These are phyloP conservation scores for Aureobasidium sp. DNA, from an alignment of 2,329 filamentous ascomycete genomes.

Conservation along the genomic window DNA sequence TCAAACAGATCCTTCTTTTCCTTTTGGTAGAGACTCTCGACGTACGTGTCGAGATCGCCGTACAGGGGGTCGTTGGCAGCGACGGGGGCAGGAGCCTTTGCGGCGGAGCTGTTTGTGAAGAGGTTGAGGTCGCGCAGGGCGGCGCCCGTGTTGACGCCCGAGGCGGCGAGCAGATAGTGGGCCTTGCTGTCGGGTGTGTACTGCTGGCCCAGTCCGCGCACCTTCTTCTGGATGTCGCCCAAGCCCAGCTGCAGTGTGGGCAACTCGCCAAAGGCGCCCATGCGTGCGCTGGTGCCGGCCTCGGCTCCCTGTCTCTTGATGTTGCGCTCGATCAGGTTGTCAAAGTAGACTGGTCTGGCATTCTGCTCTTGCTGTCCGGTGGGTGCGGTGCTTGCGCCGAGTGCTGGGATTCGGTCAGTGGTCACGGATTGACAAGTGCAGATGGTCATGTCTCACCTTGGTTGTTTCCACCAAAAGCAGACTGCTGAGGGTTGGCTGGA, in stretches of 20 bases:
- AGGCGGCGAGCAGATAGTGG: constrained; percentile 87
- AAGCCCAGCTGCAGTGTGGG: constrained; percentile 85
- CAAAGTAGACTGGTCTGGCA: constrained; percentile 52
- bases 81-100: constrained; percentile 20
- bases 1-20: constrained; percentile 86
- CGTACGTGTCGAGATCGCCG: constrained; percentile 58
- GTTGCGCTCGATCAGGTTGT: constrained; percentile 53
- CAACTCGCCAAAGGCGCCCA: constrained; percentile 58
- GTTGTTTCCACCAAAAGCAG: background rate
- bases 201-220: constrained; percentile 67
- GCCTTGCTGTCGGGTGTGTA: constrained; percentile 39
- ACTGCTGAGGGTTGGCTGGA: background rate
- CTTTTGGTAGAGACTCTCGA: constrained; percentile 79
- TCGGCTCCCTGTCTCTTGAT: constrained; percentile 61
- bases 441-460: background rate
- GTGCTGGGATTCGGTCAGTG: background rate
- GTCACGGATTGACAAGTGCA: background rate
- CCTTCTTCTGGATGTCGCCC: constrained; percentile 71
- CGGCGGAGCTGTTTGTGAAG: constrained; percentile 14
- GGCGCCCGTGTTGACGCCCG: constrained; percentile 78
- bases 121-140: constrained; percentile 68
- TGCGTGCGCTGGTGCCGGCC: constrained; percentile 35
- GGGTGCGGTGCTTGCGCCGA: background rate
- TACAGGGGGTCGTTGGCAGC: constrained; percentile 34
- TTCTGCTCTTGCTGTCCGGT: constrained; percentile 22